Percentiles rank a stretch among this genome's conserved stretches.
Evolutionary conservation across 1,284 basidiomycete species (phyloP).

Genomic region (Thecaphora frezii): DNA sequence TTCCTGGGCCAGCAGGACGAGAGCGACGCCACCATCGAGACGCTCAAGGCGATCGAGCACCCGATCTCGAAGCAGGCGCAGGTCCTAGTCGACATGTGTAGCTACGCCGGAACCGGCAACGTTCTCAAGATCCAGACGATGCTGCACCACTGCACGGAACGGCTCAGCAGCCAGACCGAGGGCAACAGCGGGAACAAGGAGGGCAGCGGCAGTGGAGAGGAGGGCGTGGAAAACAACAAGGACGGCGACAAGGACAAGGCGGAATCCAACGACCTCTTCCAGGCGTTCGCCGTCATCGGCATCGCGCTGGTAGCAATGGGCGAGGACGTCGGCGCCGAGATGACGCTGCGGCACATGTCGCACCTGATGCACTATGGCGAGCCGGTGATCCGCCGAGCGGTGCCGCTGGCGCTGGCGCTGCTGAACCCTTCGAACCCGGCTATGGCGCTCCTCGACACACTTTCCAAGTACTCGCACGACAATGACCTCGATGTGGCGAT

Average conservation of each 20-base stretch:
- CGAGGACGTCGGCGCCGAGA: slow-evolving; percentile 95
- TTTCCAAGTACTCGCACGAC: slow-evolving; percentile 99
- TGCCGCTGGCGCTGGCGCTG: slow-evolving; percentile 94
- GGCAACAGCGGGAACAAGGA: slow-evolving; percentile 44
- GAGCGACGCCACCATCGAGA: slow-evolving; percentile 92
- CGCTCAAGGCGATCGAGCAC: slow-evolving; percentile 91
- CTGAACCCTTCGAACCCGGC: slow-evolving; percentile 94
- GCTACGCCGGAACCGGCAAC: slow-evolving; percentile 93
- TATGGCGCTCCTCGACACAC: slow-evolving; percentile 90
- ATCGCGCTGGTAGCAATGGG: slow-evolving; percentile 97
- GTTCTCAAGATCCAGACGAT: slow-evolving; percentile 91
- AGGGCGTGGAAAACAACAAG: slow-evolving; percentile 23
- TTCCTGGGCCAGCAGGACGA: slow-evolving; percentile 71
- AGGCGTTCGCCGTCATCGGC: slow-evolving; percentile 89
- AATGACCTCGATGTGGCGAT: slow-evolving; percentile 92
- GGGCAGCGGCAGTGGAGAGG: slow-evolving; percentile 25
- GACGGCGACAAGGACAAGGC: slow-evolving; percentile 60
- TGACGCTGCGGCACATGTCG: slow-evolving; percentile 62
- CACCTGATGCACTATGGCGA: slow-evolving; percentile 92
- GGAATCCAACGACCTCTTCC: slow-evolving; percentile 77
- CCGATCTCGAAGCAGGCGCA: slow-evolving; percentile 87
- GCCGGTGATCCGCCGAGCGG: slow-evolving; percentile 83
- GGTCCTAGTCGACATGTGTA: slow-evolving; percentile 89
- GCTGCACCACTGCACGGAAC: slow-evolving; percentile 91
- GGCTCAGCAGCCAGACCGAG: slow-evolving; percentile 67